Percentiles rank a stretch among this genome's conserved stretches.
These are phyloP conservation scores for Zasmidium angulare DNA, from an alignment of 2,329 filamentous ascomycete genomes.

Conservation along the genomic window DNA sequence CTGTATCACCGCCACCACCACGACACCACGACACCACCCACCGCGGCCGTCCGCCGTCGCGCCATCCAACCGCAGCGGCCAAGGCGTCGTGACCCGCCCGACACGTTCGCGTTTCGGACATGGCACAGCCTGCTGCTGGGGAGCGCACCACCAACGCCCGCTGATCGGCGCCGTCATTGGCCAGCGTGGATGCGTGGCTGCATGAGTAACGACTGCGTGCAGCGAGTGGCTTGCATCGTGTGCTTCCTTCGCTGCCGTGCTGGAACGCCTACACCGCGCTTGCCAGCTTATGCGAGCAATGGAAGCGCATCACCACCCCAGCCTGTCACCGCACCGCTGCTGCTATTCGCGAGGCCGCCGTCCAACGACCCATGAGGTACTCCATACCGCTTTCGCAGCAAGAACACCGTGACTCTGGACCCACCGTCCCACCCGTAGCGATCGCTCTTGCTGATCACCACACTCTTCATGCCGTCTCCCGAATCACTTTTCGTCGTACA, in stretches of 20 bases:
- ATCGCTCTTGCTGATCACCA: not conserved
- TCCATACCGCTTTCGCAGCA: not conserved
- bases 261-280: not conserved
- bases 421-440: not conserved
- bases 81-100: not conserved
- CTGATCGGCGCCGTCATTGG: not conserved
- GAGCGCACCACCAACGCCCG: no score
- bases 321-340: no score
- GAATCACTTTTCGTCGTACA: not conserved
- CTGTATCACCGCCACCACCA: no score
- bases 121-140: no score
- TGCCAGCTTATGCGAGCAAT: no score
- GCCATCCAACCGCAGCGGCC: not conserved
- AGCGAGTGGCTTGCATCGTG: constrained; percentile 4
- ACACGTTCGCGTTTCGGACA: no score
- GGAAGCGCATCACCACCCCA: no score
- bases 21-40: no score
- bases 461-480: not conserved
- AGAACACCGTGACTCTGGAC: not conserved
- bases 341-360: not conserved
- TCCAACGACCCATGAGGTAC: not conserved
- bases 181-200: not conserved
- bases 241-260: constrained; percentile 1
- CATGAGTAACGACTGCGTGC: not conserved
- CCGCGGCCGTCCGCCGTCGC: no score